A percentile compares a stretch with the other conserved stretches of the same genome.
Conservation (phyloP, 331 rosid species). For the Dryas integrifolia region DNA sequence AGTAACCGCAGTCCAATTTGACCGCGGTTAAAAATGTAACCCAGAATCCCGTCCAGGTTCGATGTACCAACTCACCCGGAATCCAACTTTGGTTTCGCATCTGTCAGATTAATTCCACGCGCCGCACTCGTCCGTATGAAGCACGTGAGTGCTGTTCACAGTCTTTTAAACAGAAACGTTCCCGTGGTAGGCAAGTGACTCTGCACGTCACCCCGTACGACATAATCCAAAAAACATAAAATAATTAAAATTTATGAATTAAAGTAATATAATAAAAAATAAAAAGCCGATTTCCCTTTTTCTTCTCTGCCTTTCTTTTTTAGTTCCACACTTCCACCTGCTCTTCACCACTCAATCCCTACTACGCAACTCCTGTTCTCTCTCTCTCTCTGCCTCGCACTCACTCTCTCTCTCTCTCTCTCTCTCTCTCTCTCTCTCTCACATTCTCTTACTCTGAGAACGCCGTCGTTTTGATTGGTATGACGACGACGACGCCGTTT, state of each 20-base stretch:
- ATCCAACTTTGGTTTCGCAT: constrained; percentile 4
- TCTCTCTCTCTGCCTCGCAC: not conserved
- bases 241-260: not conserved
- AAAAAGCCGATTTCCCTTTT: not conserved
- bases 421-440: not conserved
- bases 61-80: not conserved
- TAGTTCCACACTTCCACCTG: not conserved
- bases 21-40: not conserved
- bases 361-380: not conserved
- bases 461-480: constrained; percentile 5
- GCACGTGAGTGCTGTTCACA: not conserved
- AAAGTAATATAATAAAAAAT: not conserved
- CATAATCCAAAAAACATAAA: not conserved
- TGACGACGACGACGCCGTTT: constrained; percentile 59
- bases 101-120: constrained; percentile 16
- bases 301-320: not conserved
- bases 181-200: constrained; percentile 42
- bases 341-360: constrained; percentile 23
- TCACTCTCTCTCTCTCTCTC: not conserved
- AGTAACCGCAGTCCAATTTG: not conserved
- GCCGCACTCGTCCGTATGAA: not conserved
- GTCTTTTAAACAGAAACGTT: not conserved
- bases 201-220: not conserved
- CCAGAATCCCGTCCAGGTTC: constrained; percentile 17
- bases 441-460: not conserved